Conservation (phyloP, 2,329 filamentous ascomycete species). For the Fusarium sp. region DNA sequence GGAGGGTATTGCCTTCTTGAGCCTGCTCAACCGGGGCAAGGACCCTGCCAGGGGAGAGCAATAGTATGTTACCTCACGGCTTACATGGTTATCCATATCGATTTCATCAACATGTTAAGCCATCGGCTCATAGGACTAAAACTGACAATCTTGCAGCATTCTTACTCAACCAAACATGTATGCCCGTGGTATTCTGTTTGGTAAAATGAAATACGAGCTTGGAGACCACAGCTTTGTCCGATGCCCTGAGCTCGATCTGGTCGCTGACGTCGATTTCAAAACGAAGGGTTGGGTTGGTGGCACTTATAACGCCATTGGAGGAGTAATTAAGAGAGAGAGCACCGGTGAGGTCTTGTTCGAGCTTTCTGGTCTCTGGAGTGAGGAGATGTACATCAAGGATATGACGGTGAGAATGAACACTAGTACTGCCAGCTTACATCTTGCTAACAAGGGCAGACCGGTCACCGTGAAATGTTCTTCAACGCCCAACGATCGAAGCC, state of each 20-base stretch:
- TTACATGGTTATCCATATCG: background rate
- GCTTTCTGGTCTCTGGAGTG: constrained; percentile 91
- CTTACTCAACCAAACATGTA: constrained; percentile 99
- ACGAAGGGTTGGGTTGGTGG: constrained; percentile 97
- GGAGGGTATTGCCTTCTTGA: constrained; percentile 93
- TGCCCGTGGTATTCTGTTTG: constrained; percentile 93
- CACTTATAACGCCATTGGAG: constrained; percentile 95
- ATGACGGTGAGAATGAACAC: constrained; percentile 67
- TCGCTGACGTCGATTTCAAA: constrained; percentile 97
- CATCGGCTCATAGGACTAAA: background rate
- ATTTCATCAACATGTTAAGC: background rate
- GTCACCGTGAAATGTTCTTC: constrained; percentile 90
- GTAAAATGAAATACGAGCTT: constrained; percentile 99
- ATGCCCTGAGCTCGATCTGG: constrained; percentile 87
- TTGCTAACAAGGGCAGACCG: constrained; percentile 68
- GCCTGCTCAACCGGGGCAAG: constrained; percentile 80
- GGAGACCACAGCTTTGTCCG: constrained; percentile 94
- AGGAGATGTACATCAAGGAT: constrained; percentile 93
- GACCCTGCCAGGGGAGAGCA: constrained; percentile 76
- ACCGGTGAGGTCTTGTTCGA: constrained; percentile 91
- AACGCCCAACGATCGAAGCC: constrained; percentile 83
- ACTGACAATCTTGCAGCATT: constrained; percentile 65
- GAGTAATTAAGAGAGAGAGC: constrained; percentile 86
- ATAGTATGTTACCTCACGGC: constrained; percentile 73
- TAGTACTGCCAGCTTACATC: background rate